Evolutionary conservation across 106 monocot species (phyloP).

Genomic region (Iris macrosiphon): DNA sequence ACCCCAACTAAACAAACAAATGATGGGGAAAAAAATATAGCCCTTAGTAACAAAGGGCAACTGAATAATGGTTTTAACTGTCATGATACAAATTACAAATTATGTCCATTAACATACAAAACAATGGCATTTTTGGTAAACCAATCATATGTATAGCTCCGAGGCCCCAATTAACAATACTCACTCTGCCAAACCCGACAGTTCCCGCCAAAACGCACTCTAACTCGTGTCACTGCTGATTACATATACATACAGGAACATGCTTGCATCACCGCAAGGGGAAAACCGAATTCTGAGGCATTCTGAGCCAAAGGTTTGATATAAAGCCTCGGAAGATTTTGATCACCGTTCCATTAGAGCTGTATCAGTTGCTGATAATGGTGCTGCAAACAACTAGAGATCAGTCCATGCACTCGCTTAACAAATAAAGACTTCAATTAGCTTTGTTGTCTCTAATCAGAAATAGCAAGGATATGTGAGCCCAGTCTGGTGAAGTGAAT

Average conservation of each 20-base stretch:
- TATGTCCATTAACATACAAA: slow-evolving; percentile 7
- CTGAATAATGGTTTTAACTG: background rate
- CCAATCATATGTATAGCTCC: background rate
- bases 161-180: background rate
- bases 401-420: background rate
- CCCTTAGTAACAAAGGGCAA: no score
- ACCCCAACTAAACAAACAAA: no score
- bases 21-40: no score
- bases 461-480: no score
- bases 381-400: slow-evolving; percentile 75
- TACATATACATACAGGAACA: background rate
- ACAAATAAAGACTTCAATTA: background rate
- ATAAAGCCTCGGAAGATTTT: no score
- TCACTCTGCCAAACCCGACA: background rate
- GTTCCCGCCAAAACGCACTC: background rate
- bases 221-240: background rate
- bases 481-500: no score
- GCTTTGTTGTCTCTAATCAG: no score
- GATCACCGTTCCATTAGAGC: slow-evolving; percentile 88
- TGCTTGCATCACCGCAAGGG: background rate
- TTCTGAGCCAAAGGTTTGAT: background rate
- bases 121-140: background rate
- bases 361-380: slow-evolving; percentile 84
- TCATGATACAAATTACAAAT: slow-evolving; percentile 3
- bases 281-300: background rate